Evolutionary conservation across 2,329 filamentous ascomycete genomes (phyloP), one percentile per base, ranked within the genome.

Genomic region (Claviceps purpurea): DNA sequence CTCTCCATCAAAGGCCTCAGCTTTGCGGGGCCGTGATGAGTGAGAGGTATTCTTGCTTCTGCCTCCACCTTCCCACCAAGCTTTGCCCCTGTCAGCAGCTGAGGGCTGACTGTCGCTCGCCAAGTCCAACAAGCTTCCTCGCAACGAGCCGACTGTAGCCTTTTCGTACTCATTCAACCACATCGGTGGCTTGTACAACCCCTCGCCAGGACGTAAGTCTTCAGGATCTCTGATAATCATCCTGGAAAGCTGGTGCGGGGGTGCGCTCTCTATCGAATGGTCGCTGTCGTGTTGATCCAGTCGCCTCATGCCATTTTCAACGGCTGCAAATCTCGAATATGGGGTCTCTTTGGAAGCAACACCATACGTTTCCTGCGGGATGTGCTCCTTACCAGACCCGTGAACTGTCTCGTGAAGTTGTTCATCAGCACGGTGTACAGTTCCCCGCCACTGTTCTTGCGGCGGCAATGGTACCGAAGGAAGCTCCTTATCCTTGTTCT

Each of bases 21-120:
- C 79, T 58, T 73, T 78, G 50, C 74, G 70, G n/a, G 70, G 73
- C 38, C 74, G 70, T 2, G 71, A 65, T 1, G 73, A 61, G 50
- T 69, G 66, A 56, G 75, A 72, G 51, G 68, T 75, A 60, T 69
- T 68, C 59, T 73, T 71, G 54, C 68, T 69, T 55, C 64, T 74
- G 53, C 69, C 70, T 34, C 68, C 72, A 50, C 74, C 73, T 62
- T 94, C 89, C 88, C 89, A 93, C 88, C 88, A 94, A 1, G 86
- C 72, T 57, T 77, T 76, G 55, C 73, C 73, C 55, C 71, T 76
- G 43, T 81, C 78, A 34, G 61, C 59, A 39, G 66, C 61, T 0
- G 60, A 53, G 7, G 59, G 56, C 3, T 67, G 62, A 6, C 69
- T 65, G 8, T 70, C 66, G 52, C 10, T 34, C 10, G 74, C 71